These are phyloP conservation scores for Solanum etuberosum DNA, from an alignment of 257 asterid species.

Conservation along the genomic window DNA sequence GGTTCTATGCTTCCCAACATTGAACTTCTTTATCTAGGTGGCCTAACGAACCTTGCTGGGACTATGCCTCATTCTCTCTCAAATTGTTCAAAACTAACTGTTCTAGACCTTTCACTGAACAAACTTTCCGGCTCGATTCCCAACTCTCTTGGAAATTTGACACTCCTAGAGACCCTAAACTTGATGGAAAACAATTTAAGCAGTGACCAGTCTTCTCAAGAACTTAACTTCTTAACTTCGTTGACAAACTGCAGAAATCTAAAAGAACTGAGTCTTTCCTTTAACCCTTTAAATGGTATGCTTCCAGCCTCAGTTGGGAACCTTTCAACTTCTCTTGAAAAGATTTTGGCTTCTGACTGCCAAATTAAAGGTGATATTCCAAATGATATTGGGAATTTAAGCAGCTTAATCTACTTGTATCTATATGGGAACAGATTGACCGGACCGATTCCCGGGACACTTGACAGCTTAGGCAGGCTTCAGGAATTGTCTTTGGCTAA, in stretches of 20 bases:
- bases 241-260: background rate
- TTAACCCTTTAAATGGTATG: slow-evolving; percentile 1
- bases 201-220: background rate
- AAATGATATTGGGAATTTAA: slow-evolving; percentile 17
- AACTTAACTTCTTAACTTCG: background rate
- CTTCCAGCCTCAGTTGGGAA: slow-evolving; percentile 24
- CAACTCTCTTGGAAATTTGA: slow-evolving; percentile 18
- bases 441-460: background rate
- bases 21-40: slow-evolving; percentile 1
- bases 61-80: slow-evolving; percentile 17
- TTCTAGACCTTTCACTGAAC: background rate
- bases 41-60: slow-evolving; percentile 11
- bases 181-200: slow-evolving; percentile 19
- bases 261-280: background rate
- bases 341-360: background rate
- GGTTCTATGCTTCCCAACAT: slow-evolving; percentile 14
- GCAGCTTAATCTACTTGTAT: background rate
- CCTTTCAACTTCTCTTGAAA: slow-evolving; percentile 9
- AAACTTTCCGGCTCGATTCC: slow-evolving; percentile 24
- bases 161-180: slow-evolving; percentile 11
- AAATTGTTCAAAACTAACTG: slow-evolving; percentile 5
- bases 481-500: background rate
- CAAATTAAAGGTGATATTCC: slow-evolving; percentile 20
- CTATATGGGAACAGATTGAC: background rate
- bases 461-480: background rate